Evolutionary conservation across 1,284 basidiomycete species (phyloP).

Genomic region (Irpex sp.): DNA sequence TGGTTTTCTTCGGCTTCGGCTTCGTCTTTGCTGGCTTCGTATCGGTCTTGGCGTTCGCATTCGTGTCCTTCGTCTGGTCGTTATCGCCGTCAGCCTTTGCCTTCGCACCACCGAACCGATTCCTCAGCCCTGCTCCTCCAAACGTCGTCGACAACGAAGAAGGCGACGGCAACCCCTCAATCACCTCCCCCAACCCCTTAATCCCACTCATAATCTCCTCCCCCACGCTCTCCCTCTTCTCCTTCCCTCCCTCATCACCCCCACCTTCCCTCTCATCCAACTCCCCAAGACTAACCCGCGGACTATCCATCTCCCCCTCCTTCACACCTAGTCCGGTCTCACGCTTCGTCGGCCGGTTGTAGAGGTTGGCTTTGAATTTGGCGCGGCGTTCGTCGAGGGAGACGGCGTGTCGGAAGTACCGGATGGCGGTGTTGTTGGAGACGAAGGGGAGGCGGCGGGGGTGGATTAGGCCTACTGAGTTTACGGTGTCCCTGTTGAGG

Average conservation of each 20-base stretch:
- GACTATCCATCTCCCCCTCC: conserved; percentile 33
- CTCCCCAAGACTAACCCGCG: background rate
- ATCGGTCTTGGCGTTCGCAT: background rate
- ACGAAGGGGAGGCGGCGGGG: conserved; percentile 15
- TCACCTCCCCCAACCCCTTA: background rate
- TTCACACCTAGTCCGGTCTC: conserved; percentile 30
- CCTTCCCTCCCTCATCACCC: background rate
- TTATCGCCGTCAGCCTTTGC: too few relatives aligned
- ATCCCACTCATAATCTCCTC: background rate
- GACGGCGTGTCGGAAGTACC: conserved; percentile 33
- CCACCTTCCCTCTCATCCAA: background rate
- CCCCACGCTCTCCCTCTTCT: background rate
- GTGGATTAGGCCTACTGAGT: conserved; percentile 15
- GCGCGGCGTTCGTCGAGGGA: conserved; percentile 35
- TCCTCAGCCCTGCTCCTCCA: too few relatives aligned
- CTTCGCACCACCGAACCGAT: too few relatives aligned
- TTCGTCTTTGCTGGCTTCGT: background rate
- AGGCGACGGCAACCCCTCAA: too few relatives aligned
- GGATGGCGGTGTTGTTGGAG: conserved; percentile 14
- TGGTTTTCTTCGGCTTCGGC: background rate
- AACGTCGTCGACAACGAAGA: too few relatives aligned
- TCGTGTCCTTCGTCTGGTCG: background rate
- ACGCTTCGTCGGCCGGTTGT: conserved; percentile 21
- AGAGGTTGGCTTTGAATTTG: conserved; percentile 36
- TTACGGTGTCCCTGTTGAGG: conserved; percentile 27